These are phyloP conservation scores for Tuber calosporum DNA, from an alignment of 495 filamentous ascomycete species.

Conservation along the genomic window DNA sequence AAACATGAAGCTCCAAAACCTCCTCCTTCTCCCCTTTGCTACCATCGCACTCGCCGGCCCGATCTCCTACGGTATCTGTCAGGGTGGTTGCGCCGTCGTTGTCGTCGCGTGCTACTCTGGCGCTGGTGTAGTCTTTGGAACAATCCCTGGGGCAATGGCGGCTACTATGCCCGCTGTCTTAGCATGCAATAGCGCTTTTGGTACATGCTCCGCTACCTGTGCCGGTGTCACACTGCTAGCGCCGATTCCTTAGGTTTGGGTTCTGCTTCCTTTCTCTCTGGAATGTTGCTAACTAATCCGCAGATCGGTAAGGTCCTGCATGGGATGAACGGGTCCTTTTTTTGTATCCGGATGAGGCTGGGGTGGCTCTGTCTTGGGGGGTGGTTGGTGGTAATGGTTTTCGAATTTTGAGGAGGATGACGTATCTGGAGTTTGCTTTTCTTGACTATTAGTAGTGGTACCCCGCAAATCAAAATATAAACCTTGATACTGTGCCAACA, in stretches of 20 bases:
- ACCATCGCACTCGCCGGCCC: slow-evolving; percentile 41
- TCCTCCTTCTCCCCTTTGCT: slow-evolving; percentile 1
- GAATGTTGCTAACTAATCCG: background rate
- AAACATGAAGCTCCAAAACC: slow-evolving; percentile 3
- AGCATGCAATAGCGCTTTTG: slow-evolving; percentile 50
- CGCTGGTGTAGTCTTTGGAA: slow-evolving; percentile 47
- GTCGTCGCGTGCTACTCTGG: slow-evolving; percentile 52
- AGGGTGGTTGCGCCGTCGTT: slow-evolving; percentile 48
- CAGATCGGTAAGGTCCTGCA: background rate
- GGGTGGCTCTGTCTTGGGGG: background rate
- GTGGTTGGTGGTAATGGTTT: background rate
- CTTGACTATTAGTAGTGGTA: background rate
- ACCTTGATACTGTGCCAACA: background rate
- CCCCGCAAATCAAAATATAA: background rate
- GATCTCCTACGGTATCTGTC: slow-evolving; percentile 47
- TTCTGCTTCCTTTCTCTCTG: background rate
- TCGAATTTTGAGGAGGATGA: background rate
- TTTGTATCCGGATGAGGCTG: background rate
- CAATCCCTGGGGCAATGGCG: slow-evolving; percentile 44
- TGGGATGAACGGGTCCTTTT: background rate
- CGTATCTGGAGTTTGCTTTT: background rate
- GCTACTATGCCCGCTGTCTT: slow-evolving; percentile 45
- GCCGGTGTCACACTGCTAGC: slow-evolving; percentile 34
- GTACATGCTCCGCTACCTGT: slow-evolving; percentile 49
- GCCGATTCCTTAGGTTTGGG: slow-evolving; percentile 19